These are phyloP conservation scores for Pseudonitzschia multistriata DNA, from an alignment of 108 stramenopile species.

Conservation along the genomic window DNA sequence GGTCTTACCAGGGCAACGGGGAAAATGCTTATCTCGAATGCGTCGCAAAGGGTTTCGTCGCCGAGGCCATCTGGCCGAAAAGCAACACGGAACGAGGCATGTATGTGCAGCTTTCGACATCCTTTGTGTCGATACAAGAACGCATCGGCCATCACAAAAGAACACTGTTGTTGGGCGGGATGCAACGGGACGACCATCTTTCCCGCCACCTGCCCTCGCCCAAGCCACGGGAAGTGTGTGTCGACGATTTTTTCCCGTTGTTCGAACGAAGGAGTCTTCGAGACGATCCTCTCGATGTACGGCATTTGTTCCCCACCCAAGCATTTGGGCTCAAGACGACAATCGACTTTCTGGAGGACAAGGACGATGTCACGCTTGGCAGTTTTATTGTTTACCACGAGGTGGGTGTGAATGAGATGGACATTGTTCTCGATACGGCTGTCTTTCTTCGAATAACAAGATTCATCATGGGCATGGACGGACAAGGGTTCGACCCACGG, in stretches of 20 bases:
- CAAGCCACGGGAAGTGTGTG: constrained; percentile 28
- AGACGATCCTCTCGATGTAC: constrained; percentile 48
- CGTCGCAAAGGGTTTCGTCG: constrained; percentile 54
- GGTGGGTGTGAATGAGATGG: constrained; percentile 57
- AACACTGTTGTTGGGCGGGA: constrained; percentile 37
- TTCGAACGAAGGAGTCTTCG: constrained; percentile 65
- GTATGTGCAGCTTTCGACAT: constrained; percentile 58
- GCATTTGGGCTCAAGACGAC: constrained; percentile 70
- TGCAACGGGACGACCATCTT: constrained; percentile 28
- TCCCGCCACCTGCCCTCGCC: constrained; percentile 16
- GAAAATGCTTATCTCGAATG: constrained; percentile 52
- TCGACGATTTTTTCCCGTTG: constrained; percentile 66
- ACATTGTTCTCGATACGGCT: constrained; percentile 52
- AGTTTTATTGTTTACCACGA: constrained; percentile 49
- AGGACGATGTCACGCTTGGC: constrained; percentile 4
- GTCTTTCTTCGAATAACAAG: constrained; percentile 34
- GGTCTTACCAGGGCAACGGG: constrained; percentile 28
- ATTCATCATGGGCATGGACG: constrained; percentile 35
- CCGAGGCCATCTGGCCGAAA: constrained; percentile 81
- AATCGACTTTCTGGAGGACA: constrained; percentile 37
- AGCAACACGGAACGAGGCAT: constrained; percentile 44
- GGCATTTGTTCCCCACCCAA: constrained; percentile 50
- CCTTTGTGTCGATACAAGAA: constrained; percentile 49
- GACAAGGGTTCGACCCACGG: constrained; percentile 48
- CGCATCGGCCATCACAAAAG: constrained; percentile 14